These are phyloP conservation scores for Plasmodium malariae DNA, from an alignment of 169 alveolate genomes.

Conservation along the genomic window DNA sequence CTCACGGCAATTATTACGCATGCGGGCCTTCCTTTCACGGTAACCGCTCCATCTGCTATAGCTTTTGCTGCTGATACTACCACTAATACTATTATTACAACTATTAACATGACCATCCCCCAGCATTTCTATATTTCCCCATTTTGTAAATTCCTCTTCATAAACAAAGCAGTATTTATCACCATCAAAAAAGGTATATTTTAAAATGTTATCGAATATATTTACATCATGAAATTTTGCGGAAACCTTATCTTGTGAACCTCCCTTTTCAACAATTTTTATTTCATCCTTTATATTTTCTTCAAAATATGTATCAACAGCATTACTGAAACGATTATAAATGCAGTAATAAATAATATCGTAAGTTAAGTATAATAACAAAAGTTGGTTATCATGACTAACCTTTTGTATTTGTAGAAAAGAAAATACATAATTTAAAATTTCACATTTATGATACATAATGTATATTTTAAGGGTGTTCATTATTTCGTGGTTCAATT, in stretches of 20 bases:
- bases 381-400: conserved; percentile 66
- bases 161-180: conserved; percentile 62
- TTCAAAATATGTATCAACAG: conserved; percentile 36
- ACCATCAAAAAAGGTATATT: conserved; percentile 71
- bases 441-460: conserved; percentile 66
- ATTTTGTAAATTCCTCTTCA: background rate
- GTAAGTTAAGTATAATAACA: conserved; percentile 26
- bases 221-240: conserved; percentile 29
- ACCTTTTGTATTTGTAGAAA: conserved; percentile 73
- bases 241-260: background rate
- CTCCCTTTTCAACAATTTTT: background rate
- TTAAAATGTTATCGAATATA: conserved; percentile 58
- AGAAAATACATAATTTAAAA: conserved; percentile 67
- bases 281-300: background rate
- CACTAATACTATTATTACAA: too few species aligned
- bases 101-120: background rate
- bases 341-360: conserved; percentile 60
- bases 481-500: conserved; percentile 46
- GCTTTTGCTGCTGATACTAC: too few species aligned
- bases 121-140: background rate
- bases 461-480: conserved; percentile 63
- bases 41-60: too few species aligned
- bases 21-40: background rate
- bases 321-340: conserved; percentile 27
- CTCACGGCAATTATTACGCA: background rate